Percentiles rank a stretch among this genome's conserved stretches.
Conservation (phyloP, 176 grass and related monocot genomes). For the Pharus latifolius region DNA sequence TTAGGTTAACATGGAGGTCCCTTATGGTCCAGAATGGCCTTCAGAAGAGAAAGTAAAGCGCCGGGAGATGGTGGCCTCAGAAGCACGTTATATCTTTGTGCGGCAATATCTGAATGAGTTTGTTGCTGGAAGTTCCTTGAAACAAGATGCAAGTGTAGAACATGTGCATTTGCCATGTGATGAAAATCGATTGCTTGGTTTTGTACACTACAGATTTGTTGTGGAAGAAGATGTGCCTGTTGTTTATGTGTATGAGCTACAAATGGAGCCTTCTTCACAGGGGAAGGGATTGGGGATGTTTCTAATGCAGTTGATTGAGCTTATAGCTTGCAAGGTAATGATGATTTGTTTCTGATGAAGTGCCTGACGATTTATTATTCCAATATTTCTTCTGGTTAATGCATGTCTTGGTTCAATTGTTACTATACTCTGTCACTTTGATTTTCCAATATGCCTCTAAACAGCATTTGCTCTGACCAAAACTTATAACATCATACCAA, state of each 20-base stretch:
- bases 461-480: neutral
- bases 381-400: neutral
- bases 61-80: constrained; percentile 51
- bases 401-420: neutral
- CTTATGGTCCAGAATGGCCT: constrained; percentile 64
- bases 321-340: constrained; percentile 77
- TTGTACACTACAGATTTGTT: constrained; percentile 78
- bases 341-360: neutral
- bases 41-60: constrained; percentile 88
- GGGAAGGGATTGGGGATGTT: constrained; percentile 78
- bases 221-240: constrained; percentile 76
- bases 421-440: neutral
- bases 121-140: neutral
- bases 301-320: constrained; percentile 72
- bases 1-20: constrained; percentile 68
- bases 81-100: constrained; percentile 61
- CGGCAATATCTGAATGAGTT: constrained; percentile 13
- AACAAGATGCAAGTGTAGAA: constrained; percentile 2
- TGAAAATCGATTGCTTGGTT: constrained; percentile 47
- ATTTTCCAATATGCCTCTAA: neutral
- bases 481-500: neutral
- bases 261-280: constrained; percentile 51
- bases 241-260: constrained; percentile 92
- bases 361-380: neutral
- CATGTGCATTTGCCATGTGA: neutral